Base-by-base conservation (phyloP, 73 alveolate genomes). In the Paramecium bursaria region DNA sequence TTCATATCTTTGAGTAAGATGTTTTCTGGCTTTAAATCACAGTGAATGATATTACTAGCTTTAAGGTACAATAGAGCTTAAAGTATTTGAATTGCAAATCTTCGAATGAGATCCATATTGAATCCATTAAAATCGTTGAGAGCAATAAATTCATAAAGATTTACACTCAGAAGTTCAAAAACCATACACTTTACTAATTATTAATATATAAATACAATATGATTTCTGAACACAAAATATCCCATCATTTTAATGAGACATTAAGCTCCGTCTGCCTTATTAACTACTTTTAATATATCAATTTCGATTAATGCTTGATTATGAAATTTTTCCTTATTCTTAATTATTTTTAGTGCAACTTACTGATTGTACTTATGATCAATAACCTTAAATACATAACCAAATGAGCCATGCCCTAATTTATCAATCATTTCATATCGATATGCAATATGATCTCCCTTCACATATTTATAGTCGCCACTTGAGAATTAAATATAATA, bases 361-460 rank as follows among this genome's bases (percentile, higher is more conserved):
- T 47, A 79, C 75, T 87, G 95, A 17, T 90, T 87, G 17, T 74
- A 67, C 51, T 91, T 86, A 48, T 96, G 94, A 87, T 96, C 98
- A 75, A 50, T 74, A 13, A 95, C 92, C 88, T 91, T 94, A 48
- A 87, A 46, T 6, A 95, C 97, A 31, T 73, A 86, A n/a, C 99
- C 99, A 86, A 93, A 96, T 7, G 97, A 86, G 1, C 99, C 99
- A 61, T 94, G 91, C 35, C 99, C 99, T 42, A 95, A 52, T 44
- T 74, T 79, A 50, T 95, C 90, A 7, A 96, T 46, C 31, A 96
- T 75, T 74, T 96, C 98, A 91, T 85, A 95, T 74, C 98, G 75
- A 67, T 96, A 94, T 57, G 91, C 61, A 39, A 96, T 86, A 60
- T 91, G 94, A 53, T 96, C 99, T 33, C 90, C 90, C n/a, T 51